Evolutionary conservation across 805 yeast genomes (phyloP).

Genomic region (Dipodascus albidus): DNA sequence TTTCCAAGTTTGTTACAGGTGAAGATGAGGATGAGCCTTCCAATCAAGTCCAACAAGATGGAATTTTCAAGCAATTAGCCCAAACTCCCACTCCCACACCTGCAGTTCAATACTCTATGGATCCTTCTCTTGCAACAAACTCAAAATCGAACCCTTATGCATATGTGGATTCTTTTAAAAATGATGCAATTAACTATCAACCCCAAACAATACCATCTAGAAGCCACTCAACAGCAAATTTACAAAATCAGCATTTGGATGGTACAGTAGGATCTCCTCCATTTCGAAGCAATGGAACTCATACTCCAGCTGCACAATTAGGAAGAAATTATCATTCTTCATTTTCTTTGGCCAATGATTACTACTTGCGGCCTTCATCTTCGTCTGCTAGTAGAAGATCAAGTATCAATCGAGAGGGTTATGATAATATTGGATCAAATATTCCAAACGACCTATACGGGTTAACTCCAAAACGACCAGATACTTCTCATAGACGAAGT

Average conservation of each 20-base stretch:
- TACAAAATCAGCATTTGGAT: not conserved
- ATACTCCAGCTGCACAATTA: not conserved
- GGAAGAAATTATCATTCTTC: not conserved
- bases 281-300: not conserved
- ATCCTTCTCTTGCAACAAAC: not conserved
- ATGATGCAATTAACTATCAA: not conserved
- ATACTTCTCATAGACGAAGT: not conserved
- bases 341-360: not conserved
- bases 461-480: not conserved
- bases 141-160: not conserved
- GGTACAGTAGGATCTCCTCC: not conserved
- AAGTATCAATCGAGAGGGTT: not conserved
- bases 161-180: not conserved
- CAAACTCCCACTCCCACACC: slow-evolving; percentile 11
- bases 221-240: not conserved
- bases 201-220: slow-evolving; percentile 1
- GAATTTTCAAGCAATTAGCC: slow-evolving; percentile 20
- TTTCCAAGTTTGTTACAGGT: slow-evolving; percentile 74
- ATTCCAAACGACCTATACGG: not conserved
- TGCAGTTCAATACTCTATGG: slow-evolving; percentile 5
- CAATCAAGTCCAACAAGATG: slow-evolving; percentile 12
- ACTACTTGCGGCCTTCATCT: not conserved
- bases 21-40: slow-evolving; percentile 40
- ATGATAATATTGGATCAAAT: not conserved
- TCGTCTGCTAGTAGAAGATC: not conserved